Base-by-base conservation (phyloP, 2,329 filamentous ascomycete genomes). In the Chrysoporthe cubensis region DNA sequence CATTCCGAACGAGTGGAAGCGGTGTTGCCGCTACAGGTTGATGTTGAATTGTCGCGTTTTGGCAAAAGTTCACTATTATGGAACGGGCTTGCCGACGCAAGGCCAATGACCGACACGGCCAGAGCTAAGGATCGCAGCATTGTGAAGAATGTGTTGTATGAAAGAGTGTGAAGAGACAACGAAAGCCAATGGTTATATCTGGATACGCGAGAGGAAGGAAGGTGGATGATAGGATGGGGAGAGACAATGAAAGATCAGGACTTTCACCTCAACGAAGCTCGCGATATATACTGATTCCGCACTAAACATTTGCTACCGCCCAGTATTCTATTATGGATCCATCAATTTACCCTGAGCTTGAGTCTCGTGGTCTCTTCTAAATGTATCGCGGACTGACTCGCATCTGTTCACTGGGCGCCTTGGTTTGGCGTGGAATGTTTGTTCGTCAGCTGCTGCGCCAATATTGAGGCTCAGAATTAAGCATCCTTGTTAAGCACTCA, bases 1-100 rank as follows among this genome's bases (percentile, higher is more conserved):
- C 80, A 78, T 59, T 74, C 69, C 18, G 65, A 71, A 37, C 74
- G 71, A 56, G 74, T 74, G 21, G 72, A 70, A n/a, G 74, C 70
- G 9, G 74, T 75, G 54, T 76, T 76, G 32, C 74, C 74, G 58
- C n/a, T n/a, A 42, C 58, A 60, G 37, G 37, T 40, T 6, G 37
- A 40, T 40, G 37, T 40, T 8, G 13, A n/a, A 16, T 11, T 43
- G 4, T 37, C 18, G 32, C 58, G 58, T 42, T 44, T 44, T 14
- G 58, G 42, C n/a, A 43, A 13, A 3, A 60, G 5, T 6, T 60
- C 13, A 40, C 37, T 44, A 8, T 43, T 18, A 14, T 63, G 43
- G 18, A 54, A 62, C 3, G 66, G 66, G 16, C 44, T 61, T 26
- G 62, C 66, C 4, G 40, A 5, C 16, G 62, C 66, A n/a, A 61